Conservation (phyloP, 169 alveolate species). For the Eimeria necatrix region DNA sequence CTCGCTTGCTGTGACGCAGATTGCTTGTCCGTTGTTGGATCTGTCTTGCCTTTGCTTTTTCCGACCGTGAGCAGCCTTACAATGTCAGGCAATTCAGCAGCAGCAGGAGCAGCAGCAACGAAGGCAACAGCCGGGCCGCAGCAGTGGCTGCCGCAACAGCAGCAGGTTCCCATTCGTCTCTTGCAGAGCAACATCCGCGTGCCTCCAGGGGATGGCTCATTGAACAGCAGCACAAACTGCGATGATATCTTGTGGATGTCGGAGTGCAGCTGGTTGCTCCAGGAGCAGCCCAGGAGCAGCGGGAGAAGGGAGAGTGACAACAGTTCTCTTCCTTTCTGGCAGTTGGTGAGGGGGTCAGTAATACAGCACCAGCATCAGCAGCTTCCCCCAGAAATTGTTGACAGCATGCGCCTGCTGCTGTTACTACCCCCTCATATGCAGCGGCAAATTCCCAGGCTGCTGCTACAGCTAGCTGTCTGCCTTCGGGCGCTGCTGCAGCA, state of each 20-base stretch:
- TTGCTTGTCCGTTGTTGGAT: slow-evolving; percentile 51
- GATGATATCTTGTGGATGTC: slow-evolving; percentile 29
- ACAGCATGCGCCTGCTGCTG: slow-evolving; percentile 5
- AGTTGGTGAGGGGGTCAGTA: slow-evolving; percentile 5
- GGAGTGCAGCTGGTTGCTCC: slow-evolving; percentile 41
- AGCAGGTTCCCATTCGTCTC: slow-evolving; percentile 13
- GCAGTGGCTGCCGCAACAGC: slow-evolving; percentile 21
- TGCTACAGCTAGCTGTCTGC: slow-evolving; percentile 59
- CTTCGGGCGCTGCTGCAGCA: slow-evolving; percentile 65
- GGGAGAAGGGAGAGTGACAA: neutral
- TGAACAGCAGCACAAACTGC: slow-evolving; percentile 5
- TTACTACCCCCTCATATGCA: slow-evolving; percentile 48
- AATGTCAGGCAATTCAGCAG: slow-evolving; percentile 36
- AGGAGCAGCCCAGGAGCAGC: slow-evolving; percentile 13
- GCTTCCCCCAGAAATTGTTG: neutral
- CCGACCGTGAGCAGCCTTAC: slow-evolving; percentile 41
- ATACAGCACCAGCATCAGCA: neutral
- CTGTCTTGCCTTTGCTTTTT: slow-evolving; percentile 40
- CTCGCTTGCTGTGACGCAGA: slow-evolving; percentile 11
- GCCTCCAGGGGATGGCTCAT: neutral
- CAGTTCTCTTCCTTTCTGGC: neutral
- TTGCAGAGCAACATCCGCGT: slow-evolving; percentile 55
- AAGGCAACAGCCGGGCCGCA: neutral
- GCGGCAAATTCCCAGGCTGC: slow-evolving; percentile 44
- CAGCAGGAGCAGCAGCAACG: slow-evolving; percentile 38